Conservation (phyloP, 208 protist genomes). For the Acanthamoeba comandoni region DNA sequence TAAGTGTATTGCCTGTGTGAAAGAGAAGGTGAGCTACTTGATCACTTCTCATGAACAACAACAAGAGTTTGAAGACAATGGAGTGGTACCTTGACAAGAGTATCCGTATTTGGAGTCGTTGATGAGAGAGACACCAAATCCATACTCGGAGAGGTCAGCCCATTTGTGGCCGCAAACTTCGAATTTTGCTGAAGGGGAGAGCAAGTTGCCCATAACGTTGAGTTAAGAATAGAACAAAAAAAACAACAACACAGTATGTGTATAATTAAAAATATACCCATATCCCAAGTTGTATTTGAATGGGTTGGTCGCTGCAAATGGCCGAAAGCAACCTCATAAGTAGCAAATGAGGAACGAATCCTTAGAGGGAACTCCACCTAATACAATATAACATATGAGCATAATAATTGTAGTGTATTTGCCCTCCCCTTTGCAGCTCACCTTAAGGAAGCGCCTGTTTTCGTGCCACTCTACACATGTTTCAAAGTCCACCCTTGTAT, state of each 20-base stretch:
- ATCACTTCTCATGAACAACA: too few relatives aligned
- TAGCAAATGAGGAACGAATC: slow-evolving; percentile 76
- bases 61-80: not conserved
- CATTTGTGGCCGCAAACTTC: slow-evolving; percentile 86
- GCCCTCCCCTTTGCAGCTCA: too few relatives aligned
- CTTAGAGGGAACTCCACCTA: slow-evolving; percentile 85
- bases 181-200: slow-evolving; percentile 8
- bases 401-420: too few relatives aligned
- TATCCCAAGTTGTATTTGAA: slow-evolving; percentile 81
- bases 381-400: slow-evolving; percentile 65
- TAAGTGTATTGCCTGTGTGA: not conserved
- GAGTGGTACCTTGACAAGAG: slow-evolving; percentile 4
- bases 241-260: too few relatives aligned
- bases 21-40: not conserved
- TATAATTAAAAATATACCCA: too few relatives aligned
- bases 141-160: slow-evolving; percentile 83
- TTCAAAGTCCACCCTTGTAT: slow-evolving; percentile 48
- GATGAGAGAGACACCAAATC: slow-evolving; percentile 84
- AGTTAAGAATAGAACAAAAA: too few relatives aligned
- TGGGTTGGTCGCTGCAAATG: slow-evolving; percentile 86
- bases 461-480: slow-evolving; percentile 85
- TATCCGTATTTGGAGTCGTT: slow-evolving; percentile 89
- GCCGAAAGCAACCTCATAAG: slow-evolving; percentile 86
- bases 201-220: not conserved
- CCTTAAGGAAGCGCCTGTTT: slow-evolving; percentile 83